Conservation (phyloP, 805 yeast genomes). For the Myxozyma monticola region DNA sequence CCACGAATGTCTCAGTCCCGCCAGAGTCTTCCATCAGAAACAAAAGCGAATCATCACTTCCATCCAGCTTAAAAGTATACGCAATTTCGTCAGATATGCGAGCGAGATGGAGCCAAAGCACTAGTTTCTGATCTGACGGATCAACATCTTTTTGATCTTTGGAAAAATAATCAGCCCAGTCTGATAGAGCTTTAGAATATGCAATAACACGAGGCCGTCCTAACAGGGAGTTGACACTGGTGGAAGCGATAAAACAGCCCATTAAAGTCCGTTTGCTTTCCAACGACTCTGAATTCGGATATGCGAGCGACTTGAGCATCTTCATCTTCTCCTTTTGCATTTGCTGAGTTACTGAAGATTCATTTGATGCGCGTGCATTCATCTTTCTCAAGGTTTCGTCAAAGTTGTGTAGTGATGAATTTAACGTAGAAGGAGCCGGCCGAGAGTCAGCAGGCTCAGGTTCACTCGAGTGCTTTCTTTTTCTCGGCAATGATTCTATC, state of each 20-base stretch:
- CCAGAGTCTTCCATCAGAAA: slow-evolving; percentile 1
- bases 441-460: no score
- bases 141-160: not conserved
- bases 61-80: slow-evolving; percentile 5
- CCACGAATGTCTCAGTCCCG: slow-evolving; percentile 3
- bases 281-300: not conserved
- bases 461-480: no score
- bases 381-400: no score
- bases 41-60: not conserved
- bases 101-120: slow-evolving; percentile 5
- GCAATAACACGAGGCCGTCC: slow-evolving; percentile 8
- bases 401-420: no score
- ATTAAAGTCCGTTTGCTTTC: slow-evolving; percentile 5
- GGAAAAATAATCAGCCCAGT: not conserved
- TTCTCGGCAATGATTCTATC: not conserved
- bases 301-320: no score
- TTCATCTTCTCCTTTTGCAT: no score
- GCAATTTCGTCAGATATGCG: slow-evolving; percentile 5
- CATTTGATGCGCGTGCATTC: no score
- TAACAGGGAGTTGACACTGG: not conserved
- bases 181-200: not conserved
- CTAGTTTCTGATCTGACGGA: slow-evolving; percentile 1
- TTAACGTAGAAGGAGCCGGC: no score
- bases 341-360: no score
- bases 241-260: slow-evolving; percentile 11